A percentile compares a stretch with the other conserved stretches of the same genome.
phyloP scores from a whole-genome alignment of 225 moss, liverwort and hornwort species.

The Bryoerythrophyllum caledonicum region DNA sequence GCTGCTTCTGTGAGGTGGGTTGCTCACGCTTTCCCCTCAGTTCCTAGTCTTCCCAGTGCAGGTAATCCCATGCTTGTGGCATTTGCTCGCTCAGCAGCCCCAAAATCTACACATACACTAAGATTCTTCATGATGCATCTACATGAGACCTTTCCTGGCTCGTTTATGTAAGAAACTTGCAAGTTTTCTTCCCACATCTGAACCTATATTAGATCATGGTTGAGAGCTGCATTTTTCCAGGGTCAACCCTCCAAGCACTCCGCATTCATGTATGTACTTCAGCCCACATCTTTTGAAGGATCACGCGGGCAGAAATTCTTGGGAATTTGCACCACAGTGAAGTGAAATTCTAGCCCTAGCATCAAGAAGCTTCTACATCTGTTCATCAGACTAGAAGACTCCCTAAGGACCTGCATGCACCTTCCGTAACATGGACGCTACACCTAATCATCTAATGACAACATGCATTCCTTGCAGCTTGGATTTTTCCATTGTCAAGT shows the following conservation, averaged over 20 bases:
- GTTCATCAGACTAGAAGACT: neutral
- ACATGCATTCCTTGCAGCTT: slow-evolving; percentile 2
- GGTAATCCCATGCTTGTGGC: slow-evolving; percentile 61
- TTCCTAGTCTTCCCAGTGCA: slow-evolving; percentile 27
- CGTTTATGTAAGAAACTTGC: neutral
- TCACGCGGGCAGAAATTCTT: neutral
- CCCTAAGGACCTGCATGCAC: neutral
- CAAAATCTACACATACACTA: neutral
- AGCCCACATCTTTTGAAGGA: neutral
- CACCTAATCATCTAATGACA: slow-evolving; percentile 12
- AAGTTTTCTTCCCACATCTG: neutral
- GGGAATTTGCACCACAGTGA: neutral
- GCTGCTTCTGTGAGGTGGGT: slow-evolving; percentile 34
- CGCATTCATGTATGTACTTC: too few relatives aligned
- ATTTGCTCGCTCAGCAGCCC: slow-evolving; percentile 19
- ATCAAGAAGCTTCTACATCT: neutral
- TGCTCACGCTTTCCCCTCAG: slow-evolving; percentile 42
- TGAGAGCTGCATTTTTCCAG: neutral
- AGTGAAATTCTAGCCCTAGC: neutral
- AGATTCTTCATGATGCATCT: neutral
- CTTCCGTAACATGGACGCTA: neutral
- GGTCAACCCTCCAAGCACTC: neutral
- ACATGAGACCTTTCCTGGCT: neutral
- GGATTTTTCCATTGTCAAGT: neutral
- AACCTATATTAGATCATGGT: neutral